phyloP scores from a whole-genome alignment of 2,329 filamentous ascomycete species.

The Fusarium pseudoanthophilum region DNA sequence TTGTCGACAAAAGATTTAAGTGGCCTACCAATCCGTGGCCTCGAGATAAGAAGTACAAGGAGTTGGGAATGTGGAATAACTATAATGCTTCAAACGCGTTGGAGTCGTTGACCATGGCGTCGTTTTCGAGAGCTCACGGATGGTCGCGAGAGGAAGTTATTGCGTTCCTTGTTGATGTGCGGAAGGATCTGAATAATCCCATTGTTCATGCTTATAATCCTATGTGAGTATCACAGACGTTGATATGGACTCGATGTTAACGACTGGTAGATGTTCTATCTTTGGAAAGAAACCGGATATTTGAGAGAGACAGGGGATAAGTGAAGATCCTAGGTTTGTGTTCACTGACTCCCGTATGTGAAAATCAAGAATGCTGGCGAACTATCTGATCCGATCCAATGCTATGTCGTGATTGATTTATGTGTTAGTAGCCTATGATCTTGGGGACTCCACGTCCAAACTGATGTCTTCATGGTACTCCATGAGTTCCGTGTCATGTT shows the following conservation, averaged over 20 bases:
- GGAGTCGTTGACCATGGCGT: slow-evolving; percentile 12
- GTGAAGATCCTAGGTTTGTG: too few species aligned
- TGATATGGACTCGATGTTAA: not conserved
- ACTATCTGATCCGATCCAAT: too few species aligned
- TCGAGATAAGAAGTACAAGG: slow-evolving; percentile 16
- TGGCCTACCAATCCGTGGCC: slow-evolving; percentile 28
- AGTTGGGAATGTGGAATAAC: slow-evolving; percentile 19
- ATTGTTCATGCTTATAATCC: slow-evolving; percentile 29
- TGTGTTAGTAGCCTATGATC: accelerated
- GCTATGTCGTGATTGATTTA: accelerated
- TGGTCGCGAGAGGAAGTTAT: slow-evolving; percentile 23
- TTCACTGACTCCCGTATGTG: too few species aligned
- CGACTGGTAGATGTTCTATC: not conserved
- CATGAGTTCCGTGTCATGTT: too few species aligned
- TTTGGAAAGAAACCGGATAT: not conserved
- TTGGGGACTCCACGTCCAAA: accelerated
- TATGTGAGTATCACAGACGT: slow-evolving; percentile 6
- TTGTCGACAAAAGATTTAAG: not conserved
- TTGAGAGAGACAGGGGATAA: accelerated
- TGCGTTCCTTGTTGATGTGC: slow-evolving; percentile 8
- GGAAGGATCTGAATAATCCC: slow-evolving; percentile 21
- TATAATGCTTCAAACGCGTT: not conserved
- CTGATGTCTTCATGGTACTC: accelerated
- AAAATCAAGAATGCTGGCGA: not conserved
- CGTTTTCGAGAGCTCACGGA: slow-evolving; percentile 13